Evolutionary conservation across 2,329 filamentous ascomycete genomes (phyloP), one percentile per base, ranked within the genome.

Genomic region (Aaosphaeria arxii): DNA sequence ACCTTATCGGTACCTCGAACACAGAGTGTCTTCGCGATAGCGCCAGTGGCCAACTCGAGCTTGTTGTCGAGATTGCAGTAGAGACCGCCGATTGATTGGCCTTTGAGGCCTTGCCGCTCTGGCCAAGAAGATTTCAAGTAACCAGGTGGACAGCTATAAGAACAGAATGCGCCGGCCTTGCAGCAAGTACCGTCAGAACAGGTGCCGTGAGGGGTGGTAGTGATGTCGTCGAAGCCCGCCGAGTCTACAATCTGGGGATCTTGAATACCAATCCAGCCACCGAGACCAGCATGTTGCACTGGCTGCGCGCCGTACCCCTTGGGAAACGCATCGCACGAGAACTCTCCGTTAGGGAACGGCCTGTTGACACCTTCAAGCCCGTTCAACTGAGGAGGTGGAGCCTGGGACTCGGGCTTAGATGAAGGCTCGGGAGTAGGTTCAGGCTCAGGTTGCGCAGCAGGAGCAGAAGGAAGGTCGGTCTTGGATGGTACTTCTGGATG

Each of bases 91-190:
- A 96, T 80, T 28, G 91, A 96, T 77, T 97, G 84, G 53, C 86
- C 86, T 44, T 84, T 89, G 35, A 77, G 64, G 47, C 92, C 94
- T 76, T 97, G 94, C 32, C 80, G 77, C 1, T 66, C 59, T 42
- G 94, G 90, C 87, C 91, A 97, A 69, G 97, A 92, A 3, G 87
- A 81, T 82, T 96, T 96, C 71, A 94, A 85, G 73, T 94, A 95
- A 41, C 92, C 92, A 30, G 85, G 74, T n/a, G 89, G 88, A 77
- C 94, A 99, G 48, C 89, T 85, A 65, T 97, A 97, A 2, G 91
- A 95, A 79, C 92, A 96, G 79, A 91, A 91, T 49, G 77, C 74
- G 43, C 84, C 85, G 28, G 58, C 49, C 6, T 53, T 58, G 74
- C 89, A 92, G 51, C 71, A 71, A 11, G 82, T 72, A 11, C 86